These are phyloP conservation scores for Ambrosiella beaveri DNA, from an alignment of 2,329 filamentous ascomycete genomes.

Conservation along the genomic window DNA sequence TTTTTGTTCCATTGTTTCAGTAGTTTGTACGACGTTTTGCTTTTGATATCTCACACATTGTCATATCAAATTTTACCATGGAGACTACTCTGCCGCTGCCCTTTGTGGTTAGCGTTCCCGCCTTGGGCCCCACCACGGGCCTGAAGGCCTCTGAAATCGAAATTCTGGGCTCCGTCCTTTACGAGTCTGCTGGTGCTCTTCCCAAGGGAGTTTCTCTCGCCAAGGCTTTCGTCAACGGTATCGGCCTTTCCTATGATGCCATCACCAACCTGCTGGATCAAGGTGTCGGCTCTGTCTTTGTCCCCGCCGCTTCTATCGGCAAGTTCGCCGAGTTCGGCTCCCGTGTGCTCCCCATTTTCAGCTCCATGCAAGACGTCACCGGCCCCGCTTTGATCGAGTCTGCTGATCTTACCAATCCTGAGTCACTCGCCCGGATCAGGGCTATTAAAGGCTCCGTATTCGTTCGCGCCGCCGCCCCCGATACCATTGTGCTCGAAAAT, in stretches of 20 bases:
- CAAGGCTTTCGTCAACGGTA: slow-evolving; percentile 60
- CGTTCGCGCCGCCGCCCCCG: slow-evolving; percentile 28
- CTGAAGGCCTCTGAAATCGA: slow-evolving; percentile 39
- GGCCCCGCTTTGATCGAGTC: slow-evolving; percentile 38
- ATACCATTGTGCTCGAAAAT: slow-evolving; percentile 27
- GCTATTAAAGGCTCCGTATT: slow-evolving; percentile 31
- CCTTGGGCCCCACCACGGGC: slow-evolving; percentile 32
- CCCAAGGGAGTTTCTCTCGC: slow-evolving; percentile 33
- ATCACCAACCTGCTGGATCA: slow-evolving; percentile 67
- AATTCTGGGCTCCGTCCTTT: slow-evolving; percentile 41
- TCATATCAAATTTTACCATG: slow-evolving; percentile 25
- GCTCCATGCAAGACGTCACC: slow-evolving; percentile 28
- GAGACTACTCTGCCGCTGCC: slow-evolving; percentile 47
- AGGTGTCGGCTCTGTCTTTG: slow-evolving; percentile 73
- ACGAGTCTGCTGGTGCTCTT: slow-evolving; percentile 20
- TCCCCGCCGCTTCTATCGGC: slow-evolving; percentile 50
- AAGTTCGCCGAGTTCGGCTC: slow-evolving; percentile 37
- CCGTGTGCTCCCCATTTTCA: slow-evolving; percentile 36
- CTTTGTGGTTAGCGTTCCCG: slow-evolving; percentile 41
- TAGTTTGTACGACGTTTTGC: not conserved
- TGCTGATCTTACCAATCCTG: slow-evolving; percentile 22
- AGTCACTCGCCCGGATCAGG: slow-evolving; percentile 28
- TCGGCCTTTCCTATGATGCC: slow-evolving; percentile 47
- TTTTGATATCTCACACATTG: slow-evolving; percentile 7
- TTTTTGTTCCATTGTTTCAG: not conserved